These are phyloP conservation scores for Vinca major DNA, from an alignment of 305 asterid species.

Conservation along the genomic window DNA sequence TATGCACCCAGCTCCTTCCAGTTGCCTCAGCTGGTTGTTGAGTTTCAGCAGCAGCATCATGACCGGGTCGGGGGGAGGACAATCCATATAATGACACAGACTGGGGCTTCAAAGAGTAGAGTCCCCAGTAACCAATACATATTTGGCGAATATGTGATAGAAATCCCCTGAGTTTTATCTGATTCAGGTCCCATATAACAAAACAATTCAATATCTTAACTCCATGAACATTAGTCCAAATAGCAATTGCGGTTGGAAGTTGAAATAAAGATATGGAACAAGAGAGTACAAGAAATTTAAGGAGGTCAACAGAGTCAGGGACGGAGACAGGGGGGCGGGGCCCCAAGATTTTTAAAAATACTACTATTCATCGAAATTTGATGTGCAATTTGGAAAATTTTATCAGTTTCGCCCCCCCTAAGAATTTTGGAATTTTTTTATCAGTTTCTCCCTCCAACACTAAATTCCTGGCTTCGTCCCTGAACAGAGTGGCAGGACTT, in stretches of 20 bases:
- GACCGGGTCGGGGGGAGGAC: constrained; percentile 68
- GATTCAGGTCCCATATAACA: constrained; percentile 23
- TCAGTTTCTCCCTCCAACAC: too few relatives aligned
- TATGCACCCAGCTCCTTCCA: constrained; percentile 97
- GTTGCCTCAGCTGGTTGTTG: constrained; percentile 79
- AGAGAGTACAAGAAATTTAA: neutral
- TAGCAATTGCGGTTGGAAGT: neutral
- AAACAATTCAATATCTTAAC: constrained; percentile 12
- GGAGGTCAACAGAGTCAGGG: neutral
- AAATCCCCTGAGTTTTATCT: constrained; percentile 79
- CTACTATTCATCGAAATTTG: too few relatives aligned
- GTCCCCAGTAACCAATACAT: constrained; percentile 81
- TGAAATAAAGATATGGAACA: neutral
- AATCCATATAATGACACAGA: constrained; percentile 53
- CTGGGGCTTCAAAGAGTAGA: constrained; percentile 60
- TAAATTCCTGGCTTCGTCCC: too few relatives aligned
- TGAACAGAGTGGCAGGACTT: too few relatives aligned
- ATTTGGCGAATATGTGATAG: constrained; percentile 72
- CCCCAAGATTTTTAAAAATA: too few relatives aligned
- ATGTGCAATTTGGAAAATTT: too few relatives aligned
- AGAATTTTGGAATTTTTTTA: too few relatives aligned
- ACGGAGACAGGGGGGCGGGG: too few relatives aligned
- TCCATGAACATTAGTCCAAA: constrained; percentile 3
- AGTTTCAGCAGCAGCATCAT: constrained; percentile 48
- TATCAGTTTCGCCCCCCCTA: too few relatives aligned